phyloP scores from a whole-genome alignment of 2,329 filamentous ascomycete species.

The Davidsoniella eucalypti region DNA sequence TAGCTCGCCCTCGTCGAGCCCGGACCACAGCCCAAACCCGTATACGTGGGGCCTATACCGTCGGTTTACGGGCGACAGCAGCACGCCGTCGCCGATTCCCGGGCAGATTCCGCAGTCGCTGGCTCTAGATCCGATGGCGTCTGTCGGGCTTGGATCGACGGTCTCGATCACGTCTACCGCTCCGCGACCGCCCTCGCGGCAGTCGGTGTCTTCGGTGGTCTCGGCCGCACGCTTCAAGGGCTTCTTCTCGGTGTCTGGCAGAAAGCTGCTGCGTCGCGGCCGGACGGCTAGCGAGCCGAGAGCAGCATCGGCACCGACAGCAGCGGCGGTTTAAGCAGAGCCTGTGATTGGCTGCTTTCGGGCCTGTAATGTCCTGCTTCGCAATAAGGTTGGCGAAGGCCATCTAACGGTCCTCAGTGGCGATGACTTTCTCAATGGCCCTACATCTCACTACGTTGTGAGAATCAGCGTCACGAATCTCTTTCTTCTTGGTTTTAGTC shows the following conservation, averaged over 20 bases:
- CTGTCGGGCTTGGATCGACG: background rate
- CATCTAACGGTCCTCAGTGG: conserved; percentile 73
- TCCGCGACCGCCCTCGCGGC: background rate
- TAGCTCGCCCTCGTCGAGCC: background rate
- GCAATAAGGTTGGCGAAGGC: conserved; percentile 68
- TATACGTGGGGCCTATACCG: no score
- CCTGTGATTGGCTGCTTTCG: background rate
- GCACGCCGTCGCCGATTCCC: no score
- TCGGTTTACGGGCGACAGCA: no score
- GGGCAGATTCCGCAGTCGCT: no score
- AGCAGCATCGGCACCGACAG: no score
- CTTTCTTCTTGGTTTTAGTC: background rate
- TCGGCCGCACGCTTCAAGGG: background rate
- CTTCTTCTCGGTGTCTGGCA: background rate
- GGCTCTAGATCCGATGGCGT: background rate
- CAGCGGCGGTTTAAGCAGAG: background rate
- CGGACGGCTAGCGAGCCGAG: background rate
- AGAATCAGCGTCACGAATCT: no score
- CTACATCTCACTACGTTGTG: conserved; percentile 18
- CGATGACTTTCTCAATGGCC: conserved; percentile 29
- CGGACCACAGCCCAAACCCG: background rate
- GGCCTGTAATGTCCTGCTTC: conserved; percentile 25
- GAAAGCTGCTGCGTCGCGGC: background rate
- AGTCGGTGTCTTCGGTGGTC: conserved; percentile 1
- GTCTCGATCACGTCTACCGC: background rate